Evolutionary conservation across 352 stramenopile genomes (phyloP), one percentile per base, ranked within the genome.

Genomic region (Phytophthora fragariae): DNA sequence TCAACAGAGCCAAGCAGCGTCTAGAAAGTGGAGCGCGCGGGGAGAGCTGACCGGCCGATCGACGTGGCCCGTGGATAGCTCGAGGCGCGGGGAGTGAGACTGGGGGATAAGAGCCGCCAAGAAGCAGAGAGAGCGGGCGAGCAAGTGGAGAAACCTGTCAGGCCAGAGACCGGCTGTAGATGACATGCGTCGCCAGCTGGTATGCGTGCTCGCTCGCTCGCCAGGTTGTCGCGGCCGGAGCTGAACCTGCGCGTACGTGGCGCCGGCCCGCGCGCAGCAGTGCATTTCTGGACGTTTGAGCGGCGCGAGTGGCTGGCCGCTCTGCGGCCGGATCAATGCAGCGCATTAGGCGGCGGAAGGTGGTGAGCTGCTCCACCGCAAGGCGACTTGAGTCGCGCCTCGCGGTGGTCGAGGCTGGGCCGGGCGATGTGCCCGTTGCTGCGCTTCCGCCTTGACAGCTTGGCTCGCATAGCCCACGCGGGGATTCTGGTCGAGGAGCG

Each of bases 401-500:
- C 47, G 47, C 47, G 59, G 67, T 73, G 67, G 67, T 73, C 59
- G 67, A 69, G 11, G 47, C 17, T 62, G 29, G 35, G 49, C 27
- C 35, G 29, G 17, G 41, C 29, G 37, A 31, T 19, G 53, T 65
- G 67, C 44, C 67, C 17, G 60, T 70, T 65, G 52, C 60, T 74
- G 24, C 44, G 17, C 57, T 76, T 76, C 70, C 70, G 59, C 39
- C 29, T 24, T 69, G 70, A 73, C 70, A 76, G 70, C 65, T 76
- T 76, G 70, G 33, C 54, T 73, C 44, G 39, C 69, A 66, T 60
- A 71, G 59, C 41, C 50, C 50, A 35, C 50, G 7, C 24, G 33
- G 56, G 35, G 62, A 71, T 72, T 72, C 57, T 76, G 64, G 70
- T 76, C 54, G 37, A 31, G 44, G 59, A 73, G 33, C 59, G 66